Evolutionary conservation across 805 yeast genomes (phyloP), one percentile per base, ranked within the genome.

Genomic region (Hanseniaspora thailandica): DNA sequence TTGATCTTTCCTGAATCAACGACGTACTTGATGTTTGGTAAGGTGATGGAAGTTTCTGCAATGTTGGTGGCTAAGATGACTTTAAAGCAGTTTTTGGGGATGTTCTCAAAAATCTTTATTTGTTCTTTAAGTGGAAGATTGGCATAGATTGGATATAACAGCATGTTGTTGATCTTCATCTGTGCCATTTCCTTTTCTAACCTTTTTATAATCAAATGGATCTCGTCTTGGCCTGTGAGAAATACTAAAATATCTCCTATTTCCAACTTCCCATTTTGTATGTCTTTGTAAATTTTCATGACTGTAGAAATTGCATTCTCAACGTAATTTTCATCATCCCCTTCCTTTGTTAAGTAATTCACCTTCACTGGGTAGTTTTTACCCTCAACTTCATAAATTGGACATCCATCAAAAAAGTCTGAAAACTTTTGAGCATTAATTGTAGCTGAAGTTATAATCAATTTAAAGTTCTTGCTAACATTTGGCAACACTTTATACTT

Each of bases 31-130:
- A 90, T 86, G n/a, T 97, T 97, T 64, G 90, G 94, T 57, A 90
- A 89, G 9, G 98, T 90, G 63, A 90, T 75, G 4, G 97, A 90
- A 0, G 98, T 90, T 65, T 90, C 98, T 9, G 98, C 98, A 59
- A 93, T 93, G 60, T 93, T 93, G 0, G 98, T 93, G 0, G 97
- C 97, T 36, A 93, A 68, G 0, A 93, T 94, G 19, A 90, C 89
- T 63, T 93, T 93, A 38, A 98, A 69, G 2, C 84, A 68, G 34
- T 79, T 77, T 1, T 73, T 71, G 0, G 96, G 96, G 0, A 97
- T 86, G 2, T 89, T 87, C 56, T 86, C 93, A 64, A 93, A 93
- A 35, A 93, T 88, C 54, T 73, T 73, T 30, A 77, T 72, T 63
- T 93, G 98, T 61, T 80, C 71, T 35, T 89, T 96, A 10, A 86